Evolutionary conservation across 2,329 filamentous ascomycete genomes (phyloP).

Genomic region (Sphaerulina musiva): DNA sequence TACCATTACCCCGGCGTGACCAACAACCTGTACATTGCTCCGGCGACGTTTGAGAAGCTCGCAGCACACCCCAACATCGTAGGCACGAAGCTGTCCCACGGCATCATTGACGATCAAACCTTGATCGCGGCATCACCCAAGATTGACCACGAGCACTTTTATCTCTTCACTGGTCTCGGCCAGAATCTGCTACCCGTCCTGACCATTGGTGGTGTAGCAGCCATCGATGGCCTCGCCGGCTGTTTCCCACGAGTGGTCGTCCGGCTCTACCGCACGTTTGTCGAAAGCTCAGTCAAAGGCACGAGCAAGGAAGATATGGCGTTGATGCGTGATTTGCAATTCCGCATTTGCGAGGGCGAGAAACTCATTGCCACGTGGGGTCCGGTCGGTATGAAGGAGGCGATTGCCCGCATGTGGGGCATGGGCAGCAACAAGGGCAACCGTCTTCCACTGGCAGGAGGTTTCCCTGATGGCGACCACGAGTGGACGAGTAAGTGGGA

Average conservation of each 20-base stretch:
- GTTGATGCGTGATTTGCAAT: slow-evolving; percentile 53
- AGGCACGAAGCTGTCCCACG: slow-evolving; percentile 63
- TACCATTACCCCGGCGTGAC: slow-evolving; percentile 63
- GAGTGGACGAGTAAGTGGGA: slow-evolving; percentile 52
- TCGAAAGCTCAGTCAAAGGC: slow-evolving; percentile 37
- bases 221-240: slow-evolving; percentile 60
- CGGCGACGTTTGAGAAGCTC: slow-evolving; percentile 53
- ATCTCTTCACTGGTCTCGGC: slow-evolving; percentile 58
- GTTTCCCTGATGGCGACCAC: slow-evolving; percentile 51
- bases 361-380: slow-evolving; percentile 56
- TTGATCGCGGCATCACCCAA: slow-evolving; percentile 54
- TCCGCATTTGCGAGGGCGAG: slow-evolving; percentile 54
- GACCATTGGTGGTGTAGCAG: slow-evolving; percentile 56
- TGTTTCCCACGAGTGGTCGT: slow-evolving; percentile 59
- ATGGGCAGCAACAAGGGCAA: slow-evolving; percentile 56
- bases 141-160: slow-evolving; percentile 55
- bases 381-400: slow-evolving; percentile 61
- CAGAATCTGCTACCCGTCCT: slow-evolving; percentile 60
- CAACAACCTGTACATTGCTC: slow-evolving; percentile 56
- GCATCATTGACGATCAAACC: slow-evolving; percentile 58
- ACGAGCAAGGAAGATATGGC: slow-evolving; percentile 38
- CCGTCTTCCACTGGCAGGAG: slow-evolving; percentile 53
- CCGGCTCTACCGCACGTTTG: slow-evolving; percentile 49
- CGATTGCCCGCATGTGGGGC: slow-evolving; percentile 51
- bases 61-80: slow-evolving; percentile 60